These are phyloP conservation scores for Prunus kanzakura DNA, from an alignment of 306 rosid genomes.

Conservation along the genomic window DNA sequence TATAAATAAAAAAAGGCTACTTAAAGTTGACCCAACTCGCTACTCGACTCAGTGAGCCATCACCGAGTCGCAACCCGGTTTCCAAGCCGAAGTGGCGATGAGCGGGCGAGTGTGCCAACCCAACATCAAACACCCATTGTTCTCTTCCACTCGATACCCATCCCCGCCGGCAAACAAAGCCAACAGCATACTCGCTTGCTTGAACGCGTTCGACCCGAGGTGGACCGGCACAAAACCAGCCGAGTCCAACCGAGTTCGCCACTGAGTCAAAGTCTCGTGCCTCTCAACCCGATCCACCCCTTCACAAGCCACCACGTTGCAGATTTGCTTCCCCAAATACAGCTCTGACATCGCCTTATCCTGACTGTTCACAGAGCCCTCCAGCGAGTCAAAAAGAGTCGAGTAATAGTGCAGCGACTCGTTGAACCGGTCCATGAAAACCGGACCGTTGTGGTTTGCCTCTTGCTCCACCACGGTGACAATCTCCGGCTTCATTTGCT, in stretches of 20 bases:
- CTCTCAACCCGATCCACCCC: slow-evolving; percentile 85
- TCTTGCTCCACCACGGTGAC: slow-evolving; percentile 86
- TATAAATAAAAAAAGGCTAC: no score
- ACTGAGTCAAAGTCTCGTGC: slow-evolving; percentile 70
- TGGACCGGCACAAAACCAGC: slow-evolving; percentile 68
- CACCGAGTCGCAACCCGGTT: slow-evolving; percentile 33
- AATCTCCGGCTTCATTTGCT: slow-evolving; percentile 74
- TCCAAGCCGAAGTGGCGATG: slow-evolving; percentile 90
- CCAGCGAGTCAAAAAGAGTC: slow-evolving; percentile 87
- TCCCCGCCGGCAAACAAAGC: slow-evolving; percentile 73
- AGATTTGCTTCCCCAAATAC: slow-evolving; percentile 86
- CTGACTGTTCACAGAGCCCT: slow-evolving; percentile 54
- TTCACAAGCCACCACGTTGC: slow-evolving; percentile 84
- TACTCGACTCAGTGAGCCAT: slow-evolving; percentile 46
- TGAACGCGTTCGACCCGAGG: slow-evolving; percentile 86
- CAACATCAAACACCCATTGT: slow-evolving; percentile 63
- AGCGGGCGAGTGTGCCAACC: slow-evolving; percentile 93
- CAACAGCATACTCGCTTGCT: slow-evolving; percentile 84
- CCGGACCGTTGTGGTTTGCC: slow-evolving; percentile 71
- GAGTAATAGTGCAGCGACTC: slow-evolving; percentile 93
- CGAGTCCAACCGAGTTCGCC: slow-evolving; percentile 59
- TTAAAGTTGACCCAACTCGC: slow-evolving; percentile 7
- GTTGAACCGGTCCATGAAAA: slow-evolving; percentile 75
- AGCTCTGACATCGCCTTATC: slow-evolving; percentile 81
- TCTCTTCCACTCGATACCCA: slow-evolving; percentile 87